These are phyloP conservation scores for Dryadomyces quercus-mongolicae DNA, from an alignment of 2,329 filamentous ascomycete species.

Conservation along the genomic window DNA sequence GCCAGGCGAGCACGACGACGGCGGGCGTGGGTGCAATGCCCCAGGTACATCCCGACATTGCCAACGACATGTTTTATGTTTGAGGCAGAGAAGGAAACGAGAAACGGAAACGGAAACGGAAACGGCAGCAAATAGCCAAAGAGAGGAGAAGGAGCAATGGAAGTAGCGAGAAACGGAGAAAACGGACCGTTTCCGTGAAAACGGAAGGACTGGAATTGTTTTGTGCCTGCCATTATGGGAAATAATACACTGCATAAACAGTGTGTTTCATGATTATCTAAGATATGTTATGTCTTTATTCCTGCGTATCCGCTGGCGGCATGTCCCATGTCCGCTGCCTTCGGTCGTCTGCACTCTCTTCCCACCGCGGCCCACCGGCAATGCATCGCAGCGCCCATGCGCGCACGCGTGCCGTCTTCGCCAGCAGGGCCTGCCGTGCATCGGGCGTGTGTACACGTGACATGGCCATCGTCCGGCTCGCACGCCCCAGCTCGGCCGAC, in stretches of 20 bases:
- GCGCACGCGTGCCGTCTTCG: constrained; percentile 54
- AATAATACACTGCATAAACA: neutral
- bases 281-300: neutral
- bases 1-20: neutral
- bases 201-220: neutral
- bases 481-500: neutral
- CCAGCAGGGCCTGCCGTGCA: constrained; percentile 34
- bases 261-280: neutral
- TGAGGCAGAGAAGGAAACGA: constrained; percentile 16
- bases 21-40: constrained; percentile 31
- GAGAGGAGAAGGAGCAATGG: neutral
- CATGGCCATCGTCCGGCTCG: too few species aligned
- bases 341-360: too few species aligned
- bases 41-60: constrained; percentile 29
- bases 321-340: constrained; percentile 12
- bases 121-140: neutral
- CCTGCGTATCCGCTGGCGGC: constrained; percentile 18
- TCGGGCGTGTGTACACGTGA: neutral
- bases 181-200: neutral
- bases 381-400: constrained; percentile 70
- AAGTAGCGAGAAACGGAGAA: neutral
- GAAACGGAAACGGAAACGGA: too few species aligned
- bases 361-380: constrained; percentile 5
- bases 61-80: constrained; percentile 45
- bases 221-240: too few species aligned